Evolutionary conservation across 768 basidiomycete genomes (phyloP), one percentile per base, ranked within the genome.

Genomic region (Mycena crocata): DNA sequence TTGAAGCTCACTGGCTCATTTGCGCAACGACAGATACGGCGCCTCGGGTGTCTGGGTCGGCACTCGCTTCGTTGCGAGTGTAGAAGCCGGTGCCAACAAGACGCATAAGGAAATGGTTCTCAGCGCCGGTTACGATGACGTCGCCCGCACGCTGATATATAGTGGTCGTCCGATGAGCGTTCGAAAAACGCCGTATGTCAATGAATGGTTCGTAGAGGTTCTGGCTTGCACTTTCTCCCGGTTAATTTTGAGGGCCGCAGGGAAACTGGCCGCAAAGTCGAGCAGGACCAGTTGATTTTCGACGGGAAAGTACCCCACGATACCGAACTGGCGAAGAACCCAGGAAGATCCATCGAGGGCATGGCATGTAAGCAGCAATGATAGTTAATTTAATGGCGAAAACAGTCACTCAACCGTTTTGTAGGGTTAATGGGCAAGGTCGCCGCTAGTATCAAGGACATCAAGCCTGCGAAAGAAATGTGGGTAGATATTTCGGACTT

Each of bases 41-140:
- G 94, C 94, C 6, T 83, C 90, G 3, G 94, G 90, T 46, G 91
- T 95, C 4, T 96, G 94, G 94, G 93, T 94, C 39, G 92, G 92
- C 42, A 95, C 93, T 6, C 89, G 93, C 40, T 95, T 95, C 74
- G 93, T 94, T 44, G 93, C 93, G 14, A 89, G 90, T 71, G 87
- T 84, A 39, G 93, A 95, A 76, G 93, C 94, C 0, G 91, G 89
- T 39, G 94, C 93, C 3, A 90, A 93, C 14, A 86, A 86, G 35
- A 86, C 77, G 69, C 92, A 93, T 77, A 93, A 93, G 74, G 84
- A 93, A 55, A 79, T 87, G 57, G 81, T 93, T 15, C 54, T 93
- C 28, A 84, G 82, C 21, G 91, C 92, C 10, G 90, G 89, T n/a
- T 90, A 91, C 62, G 93, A 93, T 65, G 94, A 94, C 73, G 85